Percentiles rank a stretch among this genome's conserved stretches.
Evolutionary conservation across 129 eudicot genomes (phyloP).

Genomic region (Mikania micrantha): DNA sequence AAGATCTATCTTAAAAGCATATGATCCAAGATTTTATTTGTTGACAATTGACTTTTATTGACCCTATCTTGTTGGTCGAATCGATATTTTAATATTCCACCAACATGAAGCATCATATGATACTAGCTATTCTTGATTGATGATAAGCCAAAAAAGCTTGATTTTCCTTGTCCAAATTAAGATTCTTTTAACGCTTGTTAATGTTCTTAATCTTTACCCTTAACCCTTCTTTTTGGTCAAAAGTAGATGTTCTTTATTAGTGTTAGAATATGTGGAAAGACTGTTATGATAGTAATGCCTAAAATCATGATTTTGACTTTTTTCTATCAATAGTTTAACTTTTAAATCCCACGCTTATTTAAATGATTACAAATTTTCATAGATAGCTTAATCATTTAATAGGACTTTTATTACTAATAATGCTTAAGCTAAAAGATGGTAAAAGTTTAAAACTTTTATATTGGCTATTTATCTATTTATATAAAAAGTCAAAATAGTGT

Average conservation of each 20-base stretch:
- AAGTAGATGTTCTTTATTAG: constrained; percentile 13
- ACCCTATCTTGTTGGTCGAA: not conserved
- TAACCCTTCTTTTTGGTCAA: constrained; percentile 15
- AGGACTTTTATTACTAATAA: not conserved
- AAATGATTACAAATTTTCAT: not conserved
- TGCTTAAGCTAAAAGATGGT: not conserved
- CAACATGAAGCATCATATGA: constrained; percentile 23
- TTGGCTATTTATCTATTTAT: not conserved
- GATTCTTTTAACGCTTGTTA: constrained; percentile 11
- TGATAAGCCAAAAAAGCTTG: constrained; percentile 17
- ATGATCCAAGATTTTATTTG: constrained; percentile 16
- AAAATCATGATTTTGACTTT: constrained; percentile 23
- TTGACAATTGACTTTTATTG: constrained; percentile 8
- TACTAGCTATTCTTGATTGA: constrained; percentile 20
- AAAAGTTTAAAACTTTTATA: not conserved
- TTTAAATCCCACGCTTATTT: not conserved
- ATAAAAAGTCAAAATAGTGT: constrained; percentile 6
- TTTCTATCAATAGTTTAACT: constrained; percentile 11
- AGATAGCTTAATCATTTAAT: not conserved
- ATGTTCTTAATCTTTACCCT: constrained; percentile 4
- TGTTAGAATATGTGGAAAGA: constrained; percentile 9
- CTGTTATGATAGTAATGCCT: constrained; percentile 7
- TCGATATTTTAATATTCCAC: constrained; percentile 15
- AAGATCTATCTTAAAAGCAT: constrained; percentile 5
- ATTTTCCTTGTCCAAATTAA: constrained; percentile 25